Evolutionary conservation across 345 rosid genomes (phyloP), one percentile per base, ranked within the genome.

Genomic region (Gossypium sturtianum): DNA sequence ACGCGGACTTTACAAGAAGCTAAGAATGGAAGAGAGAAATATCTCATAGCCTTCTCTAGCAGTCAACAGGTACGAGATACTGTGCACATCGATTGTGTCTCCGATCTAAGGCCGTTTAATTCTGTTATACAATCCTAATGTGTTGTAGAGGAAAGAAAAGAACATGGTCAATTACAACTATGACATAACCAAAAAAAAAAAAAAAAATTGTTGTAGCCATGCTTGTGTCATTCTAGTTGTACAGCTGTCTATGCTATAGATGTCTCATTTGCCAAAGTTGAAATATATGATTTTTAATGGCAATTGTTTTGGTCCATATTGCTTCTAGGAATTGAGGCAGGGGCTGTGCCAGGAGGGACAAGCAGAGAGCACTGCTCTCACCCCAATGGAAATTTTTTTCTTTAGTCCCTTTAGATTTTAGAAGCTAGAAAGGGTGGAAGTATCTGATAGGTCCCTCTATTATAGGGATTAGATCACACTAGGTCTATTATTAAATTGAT

Each of bases 1-100:
- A 54, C 57, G 22, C 53, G 3, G 62, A 22, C 72, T 87, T 66
- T 76, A 77, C 73, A 58, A 60, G 76, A 73, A 56, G n/a, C 83
- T 84, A 34, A 70, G 74, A 7, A 19, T 63, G 19, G 76, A 77
- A 72, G 80, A 80, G 80, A 67, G 64, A 48, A 67, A 27, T 20
- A 23, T 72, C 43, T 44, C 22, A 25, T 43, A 73, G 22, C 17
- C 68, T 45, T 73, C 27, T 27, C 5, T 9, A 61, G 41, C 64
- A 25, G 17, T 59, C n/a, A 59, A 59, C 72, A 23, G 11, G 57
- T 49, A 17, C 23, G 10, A 29, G 8, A 27, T 51, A 51, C 4
- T 66, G 17, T 45, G 38, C 23, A 25, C 25, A 68, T 49, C 2
- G 12, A 25, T 57, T 1, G 7, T 5, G 12, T 11, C 29, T 12